A percentile compares a stretch with the other conserved stretches of the same genome.
Evolutionary conservation across 768 basidiomycete species (phyloP).

Genomic region (Kwoniella bestiolae): DNA sequence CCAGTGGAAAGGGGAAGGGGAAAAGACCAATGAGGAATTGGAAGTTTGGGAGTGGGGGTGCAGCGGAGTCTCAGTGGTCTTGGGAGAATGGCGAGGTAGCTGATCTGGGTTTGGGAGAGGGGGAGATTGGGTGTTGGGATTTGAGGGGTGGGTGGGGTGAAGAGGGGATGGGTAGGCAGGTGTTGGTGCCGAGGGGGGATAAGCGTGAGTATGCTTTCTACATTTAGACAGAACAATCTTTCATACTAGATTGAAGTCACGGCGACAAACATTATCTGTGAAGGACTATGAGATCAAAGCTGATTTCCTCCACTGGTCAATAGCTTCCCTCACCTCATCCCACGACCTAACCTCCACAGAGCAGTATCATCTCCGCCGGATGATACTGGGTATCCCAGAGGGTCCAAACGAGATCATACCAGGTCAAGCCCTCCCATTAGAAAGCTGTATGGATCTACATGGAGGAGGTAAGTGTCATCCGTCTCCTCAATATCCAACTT

Average conservation of each 20-base stretch:
- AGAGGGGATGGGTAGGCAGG: slow-evolving; percentile 73
- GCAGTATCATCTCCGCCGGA: slow-evolving; percentile 74
- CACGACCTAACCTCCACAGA: slow-evolving; percentile 23
- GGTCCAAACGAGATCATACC: slow-evolving; percentile 76
- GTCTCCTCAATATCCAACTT: background rate
- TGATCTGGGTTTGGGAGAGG: slow-evolving; percentile 45
- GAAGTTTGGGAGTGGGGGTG: slow-evolving; percentile 71
- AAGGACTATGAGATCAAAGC: too few relatives aligned
- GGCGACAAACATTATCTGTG: too few relatives aligned
- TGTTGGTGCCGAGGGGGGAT: slow-evolving; percentile 72
- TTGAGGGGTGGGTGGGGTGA: slow-evolving; percentile 51
- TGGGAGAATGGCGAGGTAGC: slow-evolving; percentile 63
- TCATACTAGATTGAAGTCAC: too few relatives aligned
- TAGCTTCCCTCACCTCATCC: slow-evolving; percentile 24
- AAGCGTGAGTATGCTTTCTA: slow-evolving; percentile 77
- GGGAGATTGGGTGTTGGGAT: slow-evolving; percentile 57
- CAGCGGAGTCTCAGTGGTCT: slow-evolving; percentile 76
- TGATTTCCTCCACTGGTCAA: too few relatives aligned
- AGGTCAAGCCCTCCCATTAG: slow-evolving; percentile 83
- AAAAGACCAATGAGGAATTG: slow-evolving; percentile 60
- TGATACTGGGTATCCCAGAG: slow-evolving; percentile 84
- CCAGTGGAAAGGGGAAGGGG: background rate
- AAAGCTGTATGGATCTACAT: slow-evolving; percentile 93
- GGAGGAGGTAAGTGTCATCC: slow-evolving; percentile 71
- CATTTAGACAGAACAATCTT: too few relatives aligned